Evolutionary conservation across 2,329 filamentous ascomycete species (phyloP), one percentile per base, ranked within the genome.

Genomic region (Leptoxyphium fumago): DNA sequence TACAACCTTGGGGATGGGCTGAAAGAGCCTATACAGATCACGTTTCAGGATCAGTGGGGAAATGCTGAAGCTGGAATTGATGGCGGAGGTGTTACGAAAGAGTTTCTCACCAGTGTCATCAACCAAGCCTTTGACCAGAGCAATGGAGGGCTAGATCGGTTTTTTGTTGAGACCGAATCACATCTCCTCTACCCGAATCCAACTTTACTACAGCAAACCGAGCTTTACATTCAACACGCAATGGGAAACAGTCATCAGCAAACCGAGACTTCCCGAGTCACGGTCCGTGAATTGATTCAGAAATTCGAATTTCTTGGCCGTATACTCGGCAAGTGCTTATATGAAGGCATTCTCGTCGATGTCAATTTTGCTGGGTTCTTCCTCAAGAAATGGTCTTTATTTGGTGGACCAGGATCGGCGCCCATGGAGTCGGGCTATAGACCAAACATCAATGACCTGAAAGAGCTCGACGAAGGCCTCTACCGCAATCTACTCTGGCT

Each of bases 11-110:
- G 82, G 0, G 83, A 89, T 11, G 81, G 80, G 1, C 65, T 98
- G 45, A 96, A 96, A 59, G 89, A 96, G 57, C 86, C 87, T 0
- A 94, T 98, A 30, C 86, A 94, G 57, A 96, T 98, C 55, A 91
- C 85, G 0, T 98, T 98, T 60, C 80, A 95, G 38, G 91, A 98
- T 59, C 76, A 87, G 47, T 98, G 94, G 52, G 84, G 83, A 48
- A 77, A 81, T 1, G 72, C 77, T 7, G 91, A 98, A 64, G 89
- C 89, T 10, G 91, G 91, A 9, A 96, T 98, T 44, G 91, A 98
- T 58, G 91, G 91, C 0, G 91, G 91, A 8, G 91, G 91, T 49
- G 91, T 98, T 8, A 95, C 89, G 2, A 98, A 98, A 55, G 91
- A 98, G 56, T 98, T 98, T 49, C 70, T 98, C 10, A 94, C 81